Conservation (phyloP, 164 flowering plant genomes). For the Magnolia sinica region DNA sequence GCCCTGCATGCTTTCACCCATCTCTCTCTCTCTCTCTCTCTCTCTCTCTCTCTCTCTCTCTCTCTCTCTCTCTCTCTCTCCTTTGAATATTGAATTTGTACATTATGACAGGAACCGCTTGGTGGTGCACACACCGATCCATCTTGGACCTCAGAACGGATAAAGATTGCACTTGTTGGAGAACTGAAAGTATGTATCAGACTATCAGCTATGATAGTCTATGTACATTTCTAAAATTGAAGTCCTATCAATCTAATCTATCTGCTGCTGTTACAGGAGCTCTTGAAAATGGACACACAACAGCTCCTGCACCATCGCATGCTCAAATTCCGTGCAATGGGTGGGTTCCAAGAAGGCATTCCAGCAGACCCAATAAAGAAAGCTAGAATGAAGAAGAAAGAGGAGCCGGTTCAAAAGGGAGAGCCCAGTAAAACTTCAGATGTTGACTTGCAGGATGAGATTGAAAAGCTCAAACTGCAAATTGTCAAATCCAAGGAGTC, state of each 20-base stretch:
- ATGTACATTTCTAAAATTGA: background rate
- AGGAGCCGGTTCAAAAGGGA: conserved; percentile 27
- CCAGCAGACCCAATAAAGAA: conserved; percentile 56
- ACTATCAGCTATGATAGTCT: background rate
- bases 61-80: no score
- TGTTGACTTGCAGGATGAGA: conserved; percentile 51
- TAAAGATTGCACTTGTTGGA: conserved; percentile 61
- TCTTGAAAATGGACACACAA: conserved; percentile 60
- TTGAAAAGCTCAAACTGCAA: conserved; percentile 61
- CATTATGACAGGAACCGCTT: conserved; percentile 76
- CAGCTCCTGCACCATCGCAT: conserved; percentile 54
- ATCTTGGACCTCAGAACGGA: conserved; percentile 83
- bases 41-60: no score
- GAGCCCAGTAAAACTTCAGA: conserved; percentile 26
- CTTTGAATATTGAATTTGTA: background rate
- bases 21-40: no score
- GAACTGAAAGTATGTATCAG: conserved; percentile 75
- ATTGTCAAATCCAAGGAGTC: conserved; percentile 50
- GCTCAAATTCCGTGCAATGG: conserved; percentile 70
- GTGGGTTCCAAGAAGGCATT: conserved; percentile 68
- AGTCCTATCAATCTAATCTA: background rate
- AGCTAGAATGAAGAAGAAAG: conserved; percentile 66
- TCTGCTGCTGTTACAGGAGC: conserved; percentile 44
- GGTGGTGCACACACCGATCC: conserved; percentile 98
- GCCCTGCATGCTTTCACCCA: no score